These are phyloP conservation scores for Schizosaccharomyces japonicus DNA, from an alignment of 805 yeast species.

Conservation along the genomic window DNA sequence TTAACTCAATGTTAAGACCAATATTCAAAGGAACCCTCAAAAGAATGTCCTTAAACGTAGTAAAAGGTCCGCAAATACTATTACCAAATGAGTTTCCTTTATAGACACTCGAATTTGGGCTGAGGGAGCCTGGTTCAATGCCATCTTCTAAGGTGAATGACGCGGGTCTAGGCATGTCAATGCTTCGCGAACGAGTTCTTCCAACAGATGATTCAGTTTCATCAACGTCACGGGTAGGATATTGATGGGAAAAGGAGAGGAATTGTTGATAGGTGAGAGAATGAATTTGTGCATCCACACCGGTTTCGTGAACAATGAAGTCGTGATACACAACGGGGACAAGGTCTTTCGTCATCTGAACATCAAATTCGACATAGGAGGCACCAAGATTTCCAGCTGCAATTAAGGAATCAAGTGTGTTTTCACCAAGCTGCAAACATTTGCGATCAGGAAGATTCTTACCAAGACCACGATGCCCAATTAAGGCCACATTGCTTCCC, in stretches of 20 bases:
- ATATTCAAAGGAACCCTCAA: slow-evolving; percentile 56
- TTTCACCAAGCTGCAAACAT: slow-evolving; percentile 81
- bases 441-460: slow-evolving; percentile 49
- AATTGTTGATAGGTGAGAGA: slow-evolving; percentile 75
- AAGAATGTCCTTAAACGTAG: slow-evolving; percentile 66
- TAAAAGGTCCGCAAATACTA: slow-evolving; percentile 76
- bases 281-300: slow-evolving; percentile 92
- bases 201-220: no score
- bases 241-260: slow-evolving; percentile 22
- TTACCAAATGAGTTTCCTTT: slow-evolving; percentile 84
- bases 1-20: slow-evolving; percentile 80
- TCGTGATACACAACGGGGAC: slow-evolving; percentile 90
- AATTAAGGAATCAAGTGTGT: slow-evolving; percentile 80
- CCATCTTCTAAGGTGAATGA: background rate
- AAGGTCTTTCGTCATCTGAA: slow-evolving; percentile 72
- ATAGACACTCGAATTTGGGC: slow-evolving; percentile 55
- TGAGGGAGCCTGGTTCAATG: background rate
- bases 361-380: slow-evolving; percentile 88
- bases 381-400: slow-evolving; percentile 95
- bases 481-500: slow-evolving; percentile 48
- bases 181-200: no score
- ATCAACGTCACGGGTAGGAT: background rate
- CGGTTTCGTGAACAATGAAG: slow-evolving; percentile 80
- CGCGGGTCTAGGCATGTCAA: no score
- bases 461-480: slow-evolving; percentile 90